Evolutionary conservation across 2,329 filamentous ascomycete species (phyloP).

Genomic region (Colletotrichum costaricense): DNA sequence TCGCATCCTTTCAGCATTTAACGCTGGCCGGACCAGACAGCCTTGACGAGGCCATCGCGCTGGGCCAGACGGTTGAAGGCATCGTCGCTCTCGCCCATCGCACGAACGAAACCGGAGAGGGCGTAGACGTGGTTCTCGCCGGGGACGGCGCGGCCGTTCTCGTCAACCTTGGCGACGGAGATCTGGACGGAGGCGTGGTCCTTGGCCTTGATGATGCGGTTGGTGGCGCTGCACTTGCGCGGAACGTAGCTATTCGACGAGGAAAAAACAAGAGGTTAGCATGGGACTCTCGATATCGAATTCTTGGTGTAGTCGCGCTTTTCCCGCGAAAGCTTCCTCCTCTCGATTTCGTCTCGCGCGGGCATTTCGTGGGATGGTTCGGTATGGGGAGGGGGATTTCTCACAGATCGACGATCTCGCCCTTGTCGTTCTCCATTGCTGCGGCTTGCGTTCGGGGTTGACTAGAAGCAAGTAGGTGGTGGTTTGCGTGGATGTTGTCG

Average conservation of each 20-base stretch:
- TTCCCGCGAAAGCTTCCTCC: constrained; percentile 13
- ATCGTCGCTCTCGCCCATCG: constrained; percentile 98
- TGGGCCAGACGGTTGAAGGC: constrained; percentile 94
- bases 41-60: constrained; percentile 96
- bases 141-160: constrained; percentile 93
- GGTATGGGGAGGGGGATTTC: constrained; percentile 48
- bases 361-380: constrained; percentile 13
- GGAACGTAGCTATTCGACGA: constrained; percentile 82
- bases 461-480: constrained; percentile 45
- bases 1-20: constrained; percentile 51
- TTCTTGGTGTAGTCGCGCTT: constrained; percentile 12
- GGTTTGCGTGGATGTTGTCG: constrained; percentile 37
- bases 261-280: constrained; percentile 42
- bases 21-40: constrained; percentile 86
- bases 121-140: constrained; percentile 98
- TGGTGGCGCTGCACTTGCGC: constrained; percentile 98
- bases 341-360: neutral
- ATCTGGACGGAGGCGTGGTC: constrained; percentile 99
- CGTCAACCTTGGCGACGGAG: constrained; percentile 96
- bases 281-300: constrained; percentile 6
- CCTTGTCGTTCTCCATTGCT: constrained; percentile 99
- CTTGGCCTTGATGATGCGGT: constrained; percentile 99
- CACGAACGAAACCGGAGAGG: constrained; percentile 96
- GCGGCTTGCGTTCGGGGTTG: constrained; percentile 52
- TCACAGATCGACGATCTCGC: constrained; percentile 99